Percentiles rank a stretch among this genome's conserved stretches.
Evolutionary conservation across 345 rosid species (phyloP).

Genomic region (Kernera saxatilis): DNA sequence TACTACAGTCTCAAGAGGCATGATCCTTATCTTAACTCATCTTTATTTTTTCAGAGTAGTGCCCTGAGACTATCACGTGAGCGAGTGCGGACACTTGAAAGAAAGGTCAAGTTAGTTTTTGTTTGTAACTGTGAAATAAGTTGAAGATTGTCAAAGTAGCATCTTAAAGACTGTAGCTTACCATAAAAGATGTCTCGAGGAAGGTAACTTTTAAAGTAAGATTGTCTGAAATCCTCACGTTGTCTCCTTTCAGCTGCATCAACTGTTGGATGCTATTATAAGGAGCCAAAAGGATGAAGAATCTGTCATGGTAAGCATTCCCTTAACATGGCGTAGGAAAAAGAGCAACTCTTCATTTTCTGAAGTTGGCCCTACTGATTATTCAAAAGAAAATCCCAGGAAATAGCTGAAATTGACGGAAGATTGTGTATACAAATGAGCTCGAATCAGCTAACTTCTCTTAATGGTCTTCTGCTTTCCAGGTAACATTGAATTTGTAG

Average conservation of each 20-base stretch:
- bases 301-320: conserved; percentile 46
- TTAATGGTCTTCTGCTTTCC: conserved; percentile 69
- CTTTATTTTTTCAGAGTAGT: conserved; percentile 53
- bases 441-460: conserved; percentile 41
- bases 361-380: conserved; percentile 8
- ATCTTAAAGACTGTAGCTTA: background rate
- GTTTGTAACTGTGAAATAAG: background rate
- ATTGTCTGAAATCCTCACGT: background rate
- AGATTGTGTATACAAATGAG: conserved; percentile 84
- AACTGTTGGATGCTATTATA: conserved; percentile 59
- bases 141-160: background rate
- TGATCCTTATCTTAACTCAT: conserved; percentile 13
- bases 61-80: conserved; percentile 61
- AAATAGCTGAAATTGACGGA: conserved; percentile 52
- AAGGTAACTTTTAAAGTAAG: background rate
- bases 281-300: conserved; percentile 53
- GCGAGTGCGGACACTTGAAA: conserved; percentile 59
- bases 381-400: conserved; percentile 40
- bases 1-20: background rate
- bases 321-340: background rate
- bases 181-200: background rate
- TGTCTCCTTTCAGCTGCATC: conserved; percentile 52
- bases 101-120: conserved; percentile 44
- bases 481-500: conserved; percentile 38
- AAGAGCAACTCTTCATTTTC: conserved; percentile 16